Base-by-base conservation (phyloP, 768 basidiomycete species). In the Phylloporus arenicola region DNA sequence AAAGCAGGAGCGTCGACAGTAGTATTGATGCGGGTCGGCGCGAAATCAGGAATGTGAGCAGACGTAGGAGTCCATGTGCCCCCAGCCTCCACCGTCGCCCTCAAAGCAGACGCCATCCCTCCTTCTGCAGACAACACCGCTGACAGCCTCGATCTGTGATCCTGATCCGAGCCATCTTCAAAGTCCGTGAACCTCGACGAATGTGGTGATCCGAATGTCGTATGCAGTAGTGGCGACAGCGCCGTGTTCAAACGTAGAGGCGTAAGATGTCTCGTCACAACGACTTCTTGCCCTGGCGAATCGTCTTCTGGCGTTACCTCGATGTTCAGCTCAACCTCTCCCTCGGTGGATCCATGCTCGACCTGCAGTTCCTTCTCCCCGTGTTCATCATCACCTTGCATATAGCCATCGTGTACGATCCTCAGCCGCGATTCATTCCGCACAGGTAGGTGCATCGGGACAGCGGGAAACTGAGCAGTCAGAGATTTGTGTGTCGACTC, bases 161-260 rank as follows among this genome's bases (percentile, higher is more conserved):
- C 59, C 33, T 57, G 57, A 54, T 64, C 64, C 5, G 63, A 60
- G 27, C 58, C 61, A 14, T 63, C 67, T 35, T 67, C 67, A 12
- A 48, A 16, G 20, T 69, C 65, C 27, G 68, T 65, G 43, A 57
- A 61, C 50, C 60, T 53, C 31, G 64, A 64, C 16, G 70, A 64
- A 54, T 62, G 54, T 3, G 72, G 74, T 14, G 74, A 74, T 38
- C 70, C 65, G 57, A 77, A 76, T 9, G 64, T 64, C 29, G 74
- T 68, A 57, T 75, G 73, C 37, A 75, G 57, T 8, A 75, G 48
- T 16, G 75, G 74, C 8, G 73, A 72, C 1, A 67, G 40, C 30
- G 55, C 29, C 33, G 14, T 22, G 47, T 57, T 51, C 31, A 19
- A 3, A 38, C 52, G 51, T 40, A 40, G 6, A 17, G 57, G 43